Conservation (phyloP, 441 rosid genomes). For the Euphorbia corollata region DNA sequence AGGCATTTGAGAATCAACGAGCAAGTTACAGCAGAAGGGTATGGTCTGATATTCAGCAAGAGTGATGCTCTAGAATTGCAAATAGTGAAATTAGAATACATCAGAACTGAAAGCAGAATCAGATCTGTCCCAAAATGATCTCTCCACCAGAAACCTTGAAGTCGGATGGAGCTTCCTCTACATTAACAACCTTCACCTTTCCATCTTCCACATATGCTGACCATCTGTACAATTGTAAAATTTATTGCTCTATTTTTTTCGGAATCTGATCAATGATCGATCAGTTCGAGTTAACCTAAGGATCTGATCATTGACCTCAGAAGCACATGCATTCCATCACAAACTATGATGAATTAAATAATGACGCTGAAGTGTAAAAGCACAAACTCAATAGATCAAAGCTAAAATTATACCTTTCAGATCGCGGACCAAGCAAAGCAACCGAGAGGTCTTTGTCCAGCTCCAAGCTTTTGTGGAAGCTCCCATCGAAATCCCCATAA, state of each 20-base stretch:
- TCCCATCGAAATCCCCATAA: slow-evolving; percentile 80
- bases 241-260: background rate
- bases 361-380: too few species aligned
- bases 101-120: slow-evolving; percentile 7
- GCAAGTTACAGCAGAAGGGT: background rate
- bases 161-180: slow-evolving; percentile 83
- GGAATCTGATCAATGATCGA: background rate
- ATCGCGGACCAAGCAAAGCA: slow-evolving; percentile 85
- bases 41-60: background rate
- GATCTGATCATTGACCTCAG: too few species aligned
- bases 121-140: slow-evolving; percentile 68
- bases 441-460: slow-evolving; percentile 78
- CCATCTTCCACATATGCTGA: slow-evolving; percentile 83
- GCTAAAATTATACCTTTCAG: slow-evolving; percentile 46
- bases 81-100: background rate
- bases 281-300: background rate
- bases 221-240: slow-evolving; percentile 47
- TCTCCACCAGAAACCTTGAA: slow-evolving; percentile 79
- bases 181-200: slow-evolving; percentile 65
- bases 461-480: slow-evolving; percentile 82
- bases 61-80: too few species aligned
- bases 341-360: too few species aligned
- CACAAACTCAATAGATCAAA: background rate
- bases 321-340: too few species aligned
- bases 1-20: background rate